Conservation (phyloP, 768 basidiomycete genomes). For the Steccherinum ochraceum region DNA sequence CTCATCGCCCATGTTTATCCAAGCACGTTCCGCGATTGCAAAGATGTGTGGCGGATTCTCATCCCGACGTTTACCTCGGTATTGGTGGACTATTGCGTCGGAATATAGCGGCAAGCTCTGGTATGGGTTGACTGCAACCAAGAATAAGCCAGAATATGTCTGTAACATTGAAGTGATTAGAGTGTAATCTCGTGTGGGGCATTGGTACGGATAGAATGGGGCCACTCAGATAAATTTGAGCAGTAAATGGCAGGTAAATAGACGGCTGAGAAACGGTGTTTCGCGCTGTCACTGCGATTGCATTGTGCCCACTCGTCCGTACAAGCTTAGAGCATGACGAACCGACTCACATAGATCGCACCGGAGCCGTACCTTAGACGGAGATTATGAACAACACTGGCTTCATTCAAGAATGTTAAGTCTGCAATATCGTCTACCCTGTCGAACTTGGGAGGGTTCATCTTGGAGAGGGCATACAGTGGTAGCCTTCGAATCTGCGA, state of each 20-base stretch:
- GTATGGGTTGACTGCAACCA: constrained; percentile 98
- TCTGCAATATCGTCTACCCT: constrained; percentile 97
- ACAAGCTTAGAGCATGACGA: constrained; percentile 1
- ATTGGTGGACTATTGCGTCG: constrained; percentile 81
- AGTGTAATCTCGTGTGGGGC: neutral
- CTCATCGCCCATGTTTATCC: constrained; percentile 98
- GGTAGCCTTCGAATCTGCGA: constrained; percentile 60
- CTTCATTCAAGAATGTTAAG: constrained; percentile 96
- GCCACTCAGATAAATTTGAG: too few relatives aligned
- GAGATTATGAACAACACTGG: constrained; percentile 97
- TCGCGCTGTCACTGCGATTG: too few relatives aligned
- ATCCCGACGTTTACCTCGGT: constrained; percentile 80
- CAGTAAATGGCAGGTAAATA: neutral
- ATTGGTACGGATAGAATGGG: too few relatives aligned
- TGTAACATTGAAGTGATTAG: constrained; percentile 23
- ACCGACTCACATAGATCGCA: constrained; percentile 76
- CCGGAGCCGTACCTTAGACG: constrained; percentile 86
- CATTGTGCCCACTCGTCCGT: too few relatives aligned
- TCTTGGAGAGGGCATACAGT: constrained; percentile 81
- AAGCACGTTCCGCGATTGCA: constrained; percentile 94
- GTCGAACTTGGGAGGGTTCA: constrained; percentile 99
- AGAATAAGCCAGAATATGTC: constrained; percentile 95
- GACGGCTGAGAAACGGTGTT: too few relatives aligned
- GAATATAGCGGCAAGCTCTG: constrained; percentile 88
- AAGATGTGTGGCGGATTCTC: constrained; percentile 97